phyloP scores from a whole-genome alignment of 108 stramenopile genomes.

The Stephanodiscus minutulus region DNA sequence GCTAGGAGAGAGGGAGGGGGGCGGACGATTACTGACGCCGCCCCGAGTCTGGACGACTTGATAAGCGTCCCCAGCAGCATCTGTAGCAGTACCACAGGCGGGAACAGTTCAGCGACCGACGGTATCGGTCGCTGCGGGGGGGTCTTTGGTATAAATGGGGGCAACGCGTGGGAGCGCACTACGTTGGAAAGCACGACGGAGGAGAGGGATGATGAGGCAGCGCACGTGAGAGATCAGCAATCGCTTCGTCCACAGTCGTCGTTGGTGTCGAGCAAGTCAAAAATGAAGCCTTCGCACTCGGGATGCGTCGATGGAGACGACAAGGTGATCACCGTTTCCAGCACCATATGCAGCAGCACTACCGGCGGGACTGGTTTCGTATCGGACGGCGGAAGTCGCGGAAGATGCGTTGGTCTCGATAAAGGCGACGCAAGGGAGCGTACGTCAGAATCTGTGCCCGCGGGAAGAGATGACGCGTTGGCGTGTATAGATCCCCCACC shows the following conservation, averaged over 20 bases:
- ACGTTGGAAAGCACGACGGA: neutral
- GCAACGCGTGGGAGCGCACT: neutral
- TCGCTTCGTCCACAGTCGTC: too few species aligned
- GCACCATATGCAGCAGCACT: conserved; percentile 6
- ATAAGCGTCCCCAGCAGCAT: conserved; percentile 3
- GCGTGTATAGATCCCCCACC: neutral
- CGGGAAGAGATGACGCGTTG: too few species aligned
- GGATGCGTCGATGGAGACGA: too few species aligned
- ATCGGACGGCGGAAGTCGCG: neutral
- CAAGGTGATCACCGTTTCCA: neutral
- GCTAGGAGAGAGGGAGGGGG: neutral
- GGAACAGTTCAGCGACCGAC: neutral
- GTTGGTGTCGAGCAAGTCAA: neutral
- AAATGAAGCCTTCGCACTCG: too few species aligned
- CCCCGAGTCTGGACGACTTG: too few species aligned
- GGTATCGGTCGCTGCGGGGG: neutral
- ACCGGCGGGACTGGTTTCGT: neutral
- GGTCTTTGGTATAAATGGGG: neutral
- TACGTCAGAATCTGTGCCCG: neutral
- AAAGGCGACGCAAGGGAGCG: neutral
- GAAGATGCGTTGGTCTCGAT: neutral
- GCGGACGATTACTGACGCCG: neutral
- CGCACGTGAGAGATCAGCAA: too few species aligned
- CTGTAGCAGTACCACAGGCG: conserved; percentile 4
- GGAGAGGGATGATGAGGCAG: too few species aligned